Percentiles rank a stretch among this genome's conserved stretches.
These are phyloP conservation scores for Sphaerulina vaccinii DNA, from an alignment of 2,329 filamentous ascomycete species.

Conservation along the genomic window DNA sequence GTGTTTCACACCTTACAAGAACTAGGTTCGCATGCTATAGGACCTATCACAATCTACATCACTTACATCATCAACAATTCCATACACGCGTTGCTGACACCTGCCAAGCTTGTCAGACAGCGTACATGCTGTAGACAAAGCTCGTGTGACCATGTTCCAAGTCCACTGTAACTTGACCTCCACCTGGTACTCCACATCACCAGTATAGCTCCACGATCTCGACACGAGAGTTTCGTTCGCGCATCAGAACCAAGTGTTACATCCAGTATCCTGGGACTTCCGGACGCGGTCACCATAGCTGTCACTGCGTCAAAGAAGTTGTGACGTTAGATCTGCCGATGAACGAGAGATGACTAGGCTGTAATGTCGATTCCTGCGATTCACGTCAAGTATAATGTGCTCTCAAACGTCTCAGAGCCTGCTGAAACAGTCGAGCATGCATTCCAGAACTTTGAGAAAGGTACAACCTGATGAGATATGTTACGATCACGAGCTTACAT, in stretches of 20 bases:
- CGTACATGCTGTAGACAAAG: background rate
- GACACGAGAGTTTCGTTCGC: conserved; percentile 1
- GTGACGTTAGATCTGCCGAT: too few relatives aligned
- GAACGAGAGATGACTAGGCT: too few relatives aligned
- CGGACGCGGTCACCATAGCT: too few relatives aligned
- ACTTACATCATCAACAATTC: background rate
- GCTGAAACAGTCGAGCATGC: too few relatives aligned
- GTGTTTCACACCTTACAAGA: conserved; percentile 4
- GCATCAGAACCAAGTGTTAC: background rate
- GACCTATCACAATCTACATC: conserved; percentile 5
- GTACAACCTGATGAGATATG: too few relatives aligned
- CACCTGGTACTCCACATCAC: conserved; percentile 8
- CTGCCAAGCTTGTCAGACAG: background rate
- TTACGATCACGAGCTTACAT: too few relatives aligned
- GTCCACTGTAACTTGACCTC: conserved; percentile 2
- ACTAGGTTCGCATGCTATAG: conserved; percentile 5
- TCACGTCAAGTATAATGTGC: too few relatives aligned
- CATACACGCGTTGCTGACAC: background rate
- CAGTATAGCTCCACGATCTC: background rate
- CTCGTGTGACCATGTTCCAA: background rate
- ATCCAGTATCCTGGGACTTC: background rate
- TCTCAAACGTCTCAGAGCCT: too few relatives aligned
- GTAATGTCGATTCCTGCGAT: too few relatives aligned
- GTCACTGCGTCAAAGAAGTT: too few relatives aligned
- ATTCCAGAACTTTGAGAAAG: too few relatives aligned